Base-by-base conservation (phyloP, 805 yeast species). In the Kodamaea leandrae region DNA sequence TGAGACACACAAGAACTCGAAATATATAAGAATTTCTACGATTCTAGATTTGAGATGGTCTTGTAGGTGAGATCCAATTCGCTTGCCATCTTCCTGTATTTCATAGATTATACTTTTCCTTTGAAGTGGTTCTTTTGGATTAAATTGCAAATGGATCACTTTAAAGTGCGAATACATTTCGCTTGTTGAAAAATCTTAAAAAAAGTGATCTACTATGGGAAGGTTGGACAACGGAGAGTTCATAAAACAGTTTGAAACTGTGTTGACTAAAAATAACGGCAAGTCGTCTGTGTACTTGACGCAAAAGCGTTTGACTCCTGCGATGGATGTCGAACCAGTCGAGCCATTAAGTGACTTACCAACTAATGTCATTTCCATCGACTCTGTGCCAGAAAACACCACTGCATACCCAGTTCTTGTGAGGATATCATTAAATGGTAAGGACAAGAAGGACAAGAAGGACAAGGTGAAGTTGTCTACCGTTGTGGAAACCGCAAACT, bases 381-480 rank as follows among this genome's bases (percentile, higher is more conserved):
- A 50, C 23, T 25, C 39, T 10, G 39, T 37, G 18, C 28, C 36
- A 10, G 32, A 42, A 30, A 64, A 57, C 53, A 51, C 55, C 9
- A 54, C 59, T 27, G 62, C 72, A 34, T 86, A 80, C 52, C 76
- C 86, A 5, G 64, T 89, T 2, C 63, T 89, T 34, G 72, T 89
- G 48, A 76, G 96, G 58, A 76, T 85, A 39, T 66, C 86, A 0
- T 72, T 78, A 60, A 86, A 86, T 23, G 68, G 57, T 5, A 49
- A 53, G 19, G 55, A 55, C 23, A 54, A 44, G 6, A 49, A 45
- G 15, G 66, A 52, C 5, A 74, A 76, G 32, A 77, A 76, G 52
- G 63, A 66, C 43, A 79, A 79, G 51, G 54, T 61, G n/a, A 86
- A 86, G 54, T 58, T 83, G 23, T 78, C 89, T 19, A 89, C 97